Evolutionary conservation across 2,329 filamentous ascomycete genomes (phyloP), one percentile per base, ranked within the genome.

Genomic region (Penicillium concentricum): DNA sequence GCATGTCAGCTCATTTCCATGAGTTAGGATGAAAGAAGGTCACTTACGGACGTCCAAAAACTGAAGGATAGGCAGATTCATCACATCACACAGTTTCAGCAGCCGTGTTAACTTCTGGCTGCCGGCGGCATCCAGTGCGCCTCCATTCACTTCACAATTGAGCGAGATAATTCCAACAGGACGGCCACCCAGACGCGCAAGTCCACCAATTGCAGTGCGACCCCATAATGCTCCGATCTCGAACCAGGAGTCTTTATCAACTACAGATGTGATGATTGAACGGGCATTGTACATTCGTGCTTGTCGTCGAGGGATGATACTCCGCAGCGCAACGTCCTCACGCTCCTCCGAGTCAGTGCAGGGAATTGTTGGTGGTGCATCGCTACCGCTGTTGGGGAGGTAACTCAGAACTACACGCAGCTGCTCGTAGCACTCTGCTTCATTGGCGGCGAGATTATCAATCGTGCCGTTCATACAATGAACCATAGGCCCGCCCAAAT

Each of bases 401-500:
- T 82, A 87, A 24, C 76, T 72, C 20, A 87, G 66, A 1, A 87
- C 79, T 0, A 77, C 82, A 1, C 83, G 75, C 4, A 88, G 67
- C 67, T 88, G 85, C 62, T 83, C 79, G 57, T 86, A 87, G 59
- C 84, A 86, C 38, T 81, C 83, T n/a, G 76, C 75, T 67, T 88
- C 85, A 57, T 84, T 80, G 4, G 78, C 75, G 0, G 85, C 85
- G 3, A 87, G 74, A 51, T 87, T 88, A 58, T 88, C 85, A 47
- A 87, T 86, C 0, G 85, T 88, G 0, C 85, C 85, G 57, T 88
- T 88, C 1, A 82, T 83, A 62, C 84, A 86, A 65, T 88, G 85
- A 69, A 87, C 81, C 20, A 72, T 73, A 0, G 85, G 83, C 0
- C 85, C 85, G 3, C 85, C 85, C 0, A 87, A 74, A 60, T 87